These are phyloP conservation scores for Gossypium gossypioides DNA, from an alignment of 441 rosid species.

Conservation along the genomic window DNA sequence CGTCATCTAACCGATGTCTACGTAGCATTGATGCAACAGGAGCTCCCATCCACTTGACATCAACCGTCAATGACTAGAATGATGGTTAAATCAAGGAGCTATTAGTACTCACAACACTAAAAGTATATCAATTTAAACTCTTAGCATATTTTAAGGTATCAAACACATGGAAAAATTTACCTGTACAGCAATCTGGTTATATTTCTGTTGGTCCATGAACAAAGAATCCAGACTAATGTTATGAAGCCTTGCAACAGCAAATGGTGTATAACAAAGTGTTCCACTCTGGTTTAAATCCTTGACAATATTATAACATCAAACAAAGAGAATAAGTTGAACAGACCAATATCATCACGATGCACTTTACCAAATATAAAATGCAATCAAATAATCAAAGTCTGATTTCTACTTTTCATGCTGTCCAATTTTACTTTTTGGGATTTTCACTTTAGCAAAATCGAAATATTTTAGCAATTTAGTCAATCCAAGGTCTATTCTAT, in stretches of 20 bases:
- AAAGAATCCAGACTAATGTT: slow-evolving; percentile 54
- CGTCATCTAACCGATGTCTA: slow-evolving; percentile 43
- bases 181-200: slow-evolving; percentile 66
- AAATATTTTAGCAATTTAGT: neutral
- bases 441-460: neutral
- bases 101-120: slow-evolving; percentile 9
- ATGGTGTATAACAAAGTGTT: slow-evolving; percentile 39
- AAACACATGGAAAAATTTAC: slow-evolving; percentile 31
- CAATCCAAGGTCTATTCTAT: neutral
- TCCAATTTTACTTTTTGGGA: neutral
- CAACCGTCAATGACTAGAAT: slow-evolving; percentile 64
- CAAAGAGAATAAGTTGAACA: slow-evolving; percentile 16
- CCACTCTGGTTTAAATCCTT: slow-evolving; percentile 49
- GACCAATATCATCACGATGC: neutral
- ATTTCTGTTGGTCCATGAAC: slow-evolving; percentile 57
- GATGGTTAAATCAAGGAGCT: slow-evolving; percentile 14
- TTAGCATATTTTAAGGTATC: slow-evolving; percentile 9
- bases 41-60: slow-evolving; percentile 73
- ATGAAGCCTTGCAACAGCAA: slow-evolving; percentile 55
- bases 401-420: neutral
- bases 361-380: neutral
- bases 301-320: slow-evolving; percentile 25
- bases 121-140: slow-evolving; percentile 9
- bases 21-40: slow-evolving; percentile 93
- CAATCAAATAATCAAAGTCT: neutral